Conservation (phyloP, 345 rosid species). For the Pistacia vera region DNA sequence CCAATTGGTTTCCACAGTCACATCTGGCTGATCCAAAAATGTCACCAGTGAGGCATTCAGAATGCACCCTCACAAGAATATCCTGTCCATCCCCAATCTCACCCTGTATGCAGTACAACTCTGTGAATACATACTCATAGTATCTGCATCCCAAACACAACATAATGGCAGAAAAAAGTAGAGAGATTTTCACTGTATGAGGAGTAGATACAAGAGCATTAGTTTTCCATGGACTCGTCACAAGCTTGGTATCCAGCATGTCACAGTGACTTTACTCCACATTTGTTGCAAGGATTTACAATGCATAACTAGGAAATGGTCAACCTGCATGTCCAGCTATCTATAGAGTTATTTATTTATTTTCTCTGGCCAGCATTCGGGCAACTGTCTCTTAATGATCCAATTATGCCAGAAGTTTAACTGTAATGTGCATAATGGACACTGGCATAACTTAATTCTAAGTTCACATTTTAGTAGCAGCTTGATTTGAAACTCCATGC, state of each 20-base stretch:
- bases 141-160: neutral
- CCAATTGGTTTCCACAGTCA: slow-evolving; percentile 74
- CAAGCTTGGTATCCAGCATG: neutral
- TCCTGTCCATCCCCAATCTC: slow-evolving; percentile 74
- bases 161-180: neutral
- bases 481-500: neutral
- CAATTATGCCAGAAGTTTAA: neutral
- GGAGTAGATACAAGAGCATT: neutral
- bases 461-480: too few relatives aligned
- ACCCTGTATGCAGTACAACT: slow-evolving; percentile 44
- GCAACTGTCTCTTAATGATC: neutral
- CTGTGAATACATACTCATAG: neutral
- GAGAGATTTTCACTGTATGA: neutral
- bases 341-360: too few relatives aligned
- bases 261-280: neutral
- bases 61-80: slow-evolving; percentile 88
- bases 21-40: slow-evolving; percentile 88
- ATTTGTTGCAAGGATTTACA: neutral
- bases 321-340: neutral
- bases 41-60: slow-evolving; percentile 95
- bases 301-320: neutral
- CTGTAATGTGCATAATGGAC: neutral
- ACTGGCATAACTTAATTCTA: too few relatives aligned
- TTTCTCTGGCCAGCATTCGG: neutral
- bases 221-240: neutral